Percentiles rank a stretch among this genome's conserved stretches.
Evolutionary conservation across 495 filamentous ascomycete species (phyloP).

Genomic region (Aspergillus ostianus): DNA sequence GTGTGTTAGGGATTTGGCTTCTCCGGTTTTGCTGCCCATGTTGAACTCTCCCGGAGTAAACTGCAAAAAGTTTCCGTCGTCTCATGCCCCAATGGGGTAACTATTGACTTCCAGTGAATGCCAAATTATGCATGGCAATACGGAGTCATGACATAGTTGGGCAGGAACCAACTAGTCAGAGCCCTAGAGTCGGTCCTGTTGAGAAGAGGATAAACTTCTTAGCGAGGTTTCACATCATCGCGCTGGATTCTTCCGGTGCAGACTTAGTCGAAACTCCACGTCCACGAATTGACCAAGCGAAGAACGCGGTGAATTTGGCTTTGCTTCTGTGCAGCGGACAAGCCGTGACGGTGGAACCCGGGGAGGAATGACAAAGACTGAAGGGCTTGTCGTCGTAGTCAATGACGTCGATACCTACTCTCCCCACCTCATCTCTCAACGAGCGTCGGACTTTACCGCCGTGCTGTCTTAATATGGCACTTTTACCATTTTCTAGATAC

Average conservation of each 20-base stretch:
- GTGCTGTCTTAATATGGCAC: not conserved
- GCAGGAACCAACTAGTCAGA: not conserved
- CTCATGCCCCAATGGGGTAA: not conserved
- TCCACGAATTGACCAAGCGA: not conserved
- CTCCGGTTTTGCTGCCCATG: not conserved
- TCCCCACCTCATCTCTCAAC: not conserved
- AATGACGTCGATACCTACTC: not conserved
- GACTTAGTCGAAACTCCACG: not conserved
- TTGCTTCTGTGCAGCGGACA: too few species aligned
- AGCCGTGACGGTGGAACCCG: too few species aligned
- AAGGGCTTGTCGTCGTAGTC: not conserved
- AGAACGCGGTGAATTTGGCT: not conserved
- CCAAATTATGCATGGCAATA: not conserved
- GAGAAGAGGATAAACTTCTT: not conserved
- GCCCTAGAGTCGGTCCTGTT: too few species aligned
- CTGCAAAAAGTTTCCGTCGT: not conserved
- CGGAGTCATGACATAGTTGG: not conserved
- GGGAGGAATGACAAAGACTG: not conserved
- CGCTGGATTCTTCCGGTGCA: not conserved
- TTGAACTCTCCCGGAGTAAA: not conserved
- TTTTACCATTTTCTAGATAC: not conserved
- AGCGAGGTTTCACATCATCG: too few species aligned
- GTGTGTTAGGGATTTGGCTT: not conserved
- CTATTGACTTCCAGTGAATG: not conserved
- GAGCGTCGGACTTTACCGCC: too few species aligned